Conservation (phyloP, 208 protist genomes). For the Trichomonas vaginalis region DNA sequence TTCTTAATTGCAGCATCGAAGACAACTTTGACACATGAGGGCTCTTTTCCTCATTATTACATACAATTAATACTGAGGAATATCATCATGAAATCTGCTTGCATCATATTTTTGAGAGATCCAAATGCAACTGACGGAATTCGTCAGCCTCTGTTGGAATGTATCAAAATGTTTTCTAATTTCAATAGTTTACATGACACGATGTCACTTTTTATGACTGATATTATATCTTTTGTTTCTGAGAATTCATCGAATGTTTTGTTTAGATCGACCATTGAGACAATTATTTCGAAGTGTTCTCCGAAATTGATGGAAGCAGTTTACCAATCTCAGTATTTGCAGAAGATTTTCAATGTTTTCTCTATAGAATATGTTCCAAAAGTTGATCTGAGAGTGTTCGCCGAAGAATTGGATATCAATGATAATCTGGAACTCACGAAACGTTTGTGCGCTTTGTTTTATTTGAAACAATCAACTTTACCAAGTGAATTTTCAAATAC, state of each 20-base stretch:
- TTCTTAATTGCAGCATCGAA: not conserved
- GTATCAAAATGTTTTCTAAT: not conserved
- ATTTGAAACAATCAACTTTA: not conserved
- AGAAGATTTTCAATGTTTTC: not conserved
- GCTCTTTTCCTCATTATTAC: not conserved
- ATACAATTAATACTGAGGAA: not conserved
- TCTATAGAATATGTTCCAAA: not conserved
- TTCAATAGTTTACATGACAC: not conserved
- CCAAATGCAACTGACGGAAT: not conserved
- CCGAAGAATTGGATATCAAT: not conserved
- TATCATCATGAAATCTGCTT: not conserved
- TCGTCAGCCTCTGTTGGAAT: not conserved
- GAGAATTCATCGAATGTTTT: not conserved
- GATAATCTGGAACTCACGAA: not conserved
- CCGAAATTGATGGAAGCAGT: not conserved
- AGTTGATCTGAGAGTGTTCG: not conserved
- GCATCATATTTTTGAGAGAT: not conserved
- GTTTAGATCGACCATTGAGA: not conserved
- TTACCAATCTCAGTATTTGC: not conserved
- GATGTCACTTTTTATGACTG: not conserved
- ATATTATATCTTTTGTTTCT: not conserved
- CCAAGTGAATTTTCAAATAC: not conserved
- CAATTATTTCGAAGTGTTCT: not conserved
- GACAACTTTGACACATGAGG: not conserved
- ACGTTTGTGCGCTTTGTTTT: not conserved